Evolutionary conservation across 208 protist genomes (phyloP), one percentile per base, ranked within the genome.

Genomic region (Borovskyia barvae): DNA sequence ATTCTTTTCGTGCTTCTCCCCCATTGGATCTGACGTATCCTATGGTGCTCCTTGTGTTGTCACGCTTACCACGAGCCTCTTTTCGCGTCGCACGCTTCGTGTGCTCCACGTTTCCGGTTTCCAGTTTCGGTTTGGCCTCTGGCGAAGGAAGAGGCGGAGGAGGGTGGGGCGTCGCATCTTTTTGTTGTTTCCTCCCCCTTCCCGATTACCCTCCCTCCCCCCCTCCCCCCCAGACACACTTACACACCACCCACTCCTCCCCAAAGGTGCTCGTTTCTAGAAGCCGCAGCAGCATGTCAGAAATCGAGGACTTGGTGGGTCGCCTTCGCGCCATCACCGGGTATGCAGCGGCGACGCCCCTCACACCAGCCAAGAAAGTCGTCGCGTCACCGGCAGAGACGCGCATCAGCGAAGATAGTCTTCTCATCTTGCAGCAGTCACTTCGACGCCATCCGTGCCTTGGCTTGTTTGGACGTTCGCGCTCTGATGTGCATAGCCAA

Each of bases 261-360:
- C n/a, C n/a, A 42, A 9, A 37, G 3, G 24, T 8, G 17, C 3
- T 24, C 2, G 5, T 3, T 24, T 5, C 17, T 37, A 7, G 36
- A 2, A 30, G 22, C 17, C 14, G 24, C 24, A 37, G 1, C 5
- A 15, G 14, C 0, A 71, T 71, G 52, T 53, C 60, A 22, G 72
- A 86, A 20, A 68, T 93, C 15, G 71, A 69, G 3, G 80, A 84
- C 42, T 57, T 93, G 30, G 83, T 87, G 53, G 72, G 82, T 51
- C 67, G 80, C 26, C 66, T 93, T 37, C 79, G 87, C 40, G 80
- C 69, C 52, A 73, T 87, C 2, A 82, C 87, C 5, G 87, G 87
- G 11, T 80, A 90, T 56, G 49, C 64, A 2, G 62, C 53, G 6
- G 39, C 46, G 1, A 39, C 52, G 5, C 41, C 55, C 4, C 30